These are phyloP conservation scores for Globomyces pollinis-pini DNA, from an alignment of 192 early-diverging fungal genomes.

Conservation along the genomic window DNA sequence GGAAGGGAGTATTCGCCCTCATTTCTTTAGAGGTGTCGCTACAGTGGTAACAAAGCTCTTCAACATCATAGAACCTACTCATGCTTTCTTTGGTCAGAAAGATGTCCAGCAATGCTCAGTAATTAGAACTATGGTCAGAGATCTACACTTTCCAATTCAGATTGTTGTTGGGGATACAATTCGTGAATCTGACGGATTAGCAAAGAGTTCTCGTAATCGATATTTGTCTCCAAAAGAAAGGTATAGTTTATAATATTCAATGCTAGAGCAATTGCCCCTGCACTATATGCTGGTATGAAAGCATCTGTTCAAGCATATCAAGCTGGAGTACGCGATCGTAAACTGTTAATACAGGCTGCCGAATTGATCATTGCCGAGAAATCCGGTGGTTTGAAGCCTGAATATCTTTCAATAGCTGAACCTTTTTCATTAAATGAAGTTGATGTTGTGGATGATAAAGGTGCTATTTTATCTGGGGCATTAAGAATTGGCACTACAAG, in stretches of 20 bases:
- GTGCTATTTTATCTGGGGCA: slow-evolving; percentile 76
- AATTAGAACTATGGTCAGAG: slow-evolving; percentile 67
- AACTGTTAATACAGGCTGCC: slow-evolving; percentile 39
- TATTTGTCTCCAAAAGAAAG: slow-evolving; percentile 70
- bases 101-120: slow-evolving; percentile 89
- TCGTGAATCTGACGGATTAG: slow-evolving; percentile 77
- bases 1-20: slow-evolving; percentile 84
- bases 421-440: slow-evolving; percentile 61
- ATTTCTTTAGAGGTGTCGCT: slow-evolving; percentile 95
- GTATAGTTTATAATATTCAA: too few species aligned
- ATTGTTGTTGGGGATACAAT: slow-evolving; percentile 67
- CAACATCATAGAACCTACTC: slow-evolving; percentile 75
- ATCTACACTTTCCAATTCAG: slow-evolving; percentile 71
- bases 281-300: slow-evolving; percentile 64
- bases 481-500: slow-evolving; percentile 79
- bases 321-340: slow-evolving; percentile 19
- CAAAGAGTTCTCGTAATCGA: slow-evolving; percentile 83
- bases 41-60: slow-evolving; percentile 93
- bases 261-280: slow-evolving; percentile 57
- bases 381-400: slow-evolving; percentile 35
- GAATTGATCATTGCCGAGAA: slow-evolving; percentile 39
- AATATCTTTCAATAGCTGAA: slow-evolving; percentile 80
- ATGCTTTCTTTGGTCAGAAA: slow-evolving; percentile 93
- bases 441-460: slow-evolving; percentile 33
- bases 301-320: slow-evolving; percentile 44